Percentiles rank a stretch among this genome's conserved stretches.
These are phyloP conservation scores for Tilletiopsis washingtonensis DNA, from an alignment of 1,284 basidiomycete genomes.

Conservation along the genomic window DNA sequence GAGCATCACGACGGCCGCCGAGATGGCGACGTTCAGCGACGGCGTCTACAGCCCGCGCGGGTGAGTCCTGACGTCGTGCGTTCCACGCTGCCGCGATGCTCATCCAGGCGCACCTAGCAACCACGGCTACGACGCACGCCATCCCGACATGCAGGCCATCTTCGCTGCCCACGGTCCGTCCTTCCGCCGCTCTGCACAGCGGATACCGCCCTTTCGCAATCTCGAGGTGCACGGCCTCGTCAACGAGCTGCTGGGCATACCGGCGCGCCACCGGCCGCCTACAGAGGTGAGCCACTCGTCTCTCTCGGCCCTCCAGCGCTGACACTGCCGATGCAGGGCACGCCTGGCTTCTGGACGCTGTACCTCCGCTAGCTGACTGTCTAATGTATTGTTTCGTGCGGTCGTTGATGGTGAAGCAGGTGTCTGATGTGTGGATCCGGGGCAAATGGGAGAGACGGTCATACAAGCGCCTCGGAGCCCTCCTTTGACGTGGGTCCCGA, in stretches of 20 bases:
- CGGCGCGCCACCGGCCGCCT: constrained; percentile 51
- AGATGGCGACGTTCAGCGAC: constrained; percentile 49
- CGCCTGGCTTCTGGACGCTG: constrained; percentile 4
- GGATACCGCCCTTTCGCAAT: constrained; percentile 59
- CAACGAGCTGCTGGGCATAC: constrained; percentile 63
- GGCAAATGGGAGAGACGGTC: too few relatives aligned
- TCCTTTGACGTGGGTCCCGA: too few relatives aligned
- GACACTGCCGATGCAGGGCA: constrained; percentile 1
- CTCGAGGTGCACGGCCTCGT: constrained; percentile 76
- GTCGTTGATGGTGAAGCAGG: too few relatives aligned
- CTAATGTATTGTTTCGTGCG: too few relatives aligned
- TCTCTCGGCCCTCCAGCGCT: background rate
- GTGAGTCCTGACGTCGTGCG: constrained; percentile 52
- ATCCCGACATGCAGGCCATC: constrained; percentile 71
- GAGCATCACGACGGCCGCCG: constrained; percentile 7
- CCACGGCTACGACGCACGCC: constrained; percentile 74
- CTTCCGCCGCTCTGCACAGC: constrained; percentile 53
- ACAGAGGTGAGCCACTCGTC: constrained; percentile 59
- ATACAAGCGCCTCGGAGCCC: too few relatives aligned
- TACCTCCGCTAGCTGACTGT: too few relatives aligned
- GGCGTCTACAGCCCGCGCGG: constrained; percentile 60
- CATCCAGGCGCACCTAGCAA: constrained; percentile 50
- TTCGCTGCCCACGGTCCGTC: constrained; percentile 85
- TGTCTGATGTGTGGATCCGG: too few relatives aligned
- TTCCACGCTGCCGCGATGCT: background rate